A percentile compares a stretch with the other conserved stretches of the same genome.
phyloP scores from a whole-genome alignment of 352 stramenopile species.

The Phytophthora tentaculata region DNA sequence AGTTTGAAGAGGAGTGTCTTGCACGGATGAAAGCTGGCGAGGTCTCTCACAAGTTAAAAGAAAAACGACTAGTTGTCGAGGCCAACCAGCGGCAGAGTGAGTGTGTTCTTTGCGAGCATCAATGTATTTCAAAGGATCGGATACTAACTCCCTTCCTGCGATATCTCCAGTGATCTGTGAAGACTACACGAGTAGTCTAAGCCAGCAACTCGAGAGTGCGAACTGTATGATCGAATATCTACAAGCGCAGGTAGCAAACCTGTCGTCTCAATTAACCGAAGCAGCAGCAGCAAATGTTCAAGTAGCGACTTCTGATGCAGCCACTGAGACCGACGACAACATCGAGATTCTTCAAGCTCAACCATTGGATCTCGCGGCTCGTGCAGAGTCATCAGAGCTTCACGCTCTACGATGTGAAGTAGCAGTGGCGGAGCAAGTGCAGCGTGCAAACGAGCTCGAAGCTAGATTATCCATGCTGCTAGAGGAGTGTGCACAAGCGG shows the following conservation, averaged over 20 bases:
- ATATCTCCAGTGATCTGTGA: slow-evolving; percentile 21
- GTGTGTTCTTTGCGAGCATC: not conserved
- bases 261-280: slow-evolving; percentile 9
- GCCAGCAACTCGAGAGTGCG: slow-evolving; percentile 8
- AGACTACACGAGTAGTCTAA: slow-evolving; percentile 22
- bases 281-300: not conserved
- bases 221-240: slow-evolving; percentile 7
- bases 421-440: slow-evolving; percentile 38
- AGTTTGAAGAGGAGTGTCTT: slow-evolving; percentile 42
- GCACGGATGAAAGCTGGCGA: slow-evolving; percentile 30
- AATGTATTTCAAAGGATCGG: not conserved
- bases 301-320: not conserved
- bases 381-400: slow-evolving; percentile 52
- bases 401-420: slow-evolving; percentile 46
- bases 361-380: slow-evolving; percentile 36
- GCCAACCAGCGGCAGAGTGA: slow-evolving; percentile 28
- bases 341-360: slow-evolving; percentile 15
- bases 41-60: slow-evolving; percentile 18
- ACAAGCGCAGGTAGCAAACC: slow-evolving; percentile 10
- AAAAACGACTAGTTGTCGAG: slow-evolving; percentile 20
- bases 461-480: slow-evolving; percentile 50
- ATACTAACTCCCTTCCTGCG: slow-evolving; percentile 1
- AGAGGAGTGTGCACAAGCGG: slow-evolving; percentile 38
- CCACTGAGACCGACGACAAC: slow-evolving; percentile 9
- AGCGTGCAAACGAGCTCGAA: slow-evolving; percentile 31